Base-by-base conservation (phyloP, 129 eudicot genomes). In the sunflower (Helianthus annuus) region DNA sequence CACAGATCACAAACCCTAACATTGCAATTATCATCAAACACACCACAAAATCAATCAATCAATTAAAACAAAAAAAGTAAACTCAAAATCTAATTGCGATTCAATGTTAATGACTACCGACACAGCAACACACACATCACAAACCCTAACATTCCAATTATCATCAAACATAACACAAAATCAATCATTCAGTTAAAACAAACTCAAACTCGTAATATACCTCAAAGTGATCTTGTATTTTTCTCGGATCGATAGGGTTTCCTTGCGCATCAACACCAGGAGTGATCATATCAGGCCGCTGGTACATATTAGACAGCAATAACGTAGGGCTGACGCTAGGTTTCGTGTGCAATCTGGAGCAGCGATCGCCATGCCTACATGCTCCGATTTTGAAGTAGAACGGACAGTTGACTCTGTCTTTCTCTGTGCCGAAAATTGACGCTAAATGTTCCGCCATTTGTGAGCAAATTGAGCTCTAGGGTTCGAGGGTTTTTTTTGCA, bases 221-320 rank as follows among this genome's bases (percentile, higher is more conserved):
- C 96, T 89, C 92, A 56, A 89, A 86, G 56, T 89, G 96, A 39
- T 84, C 87, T 66, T 89, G 96, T 59, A 89, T 84, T 57, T 79
- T 84, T 3, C 83, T 83, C 10, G 96, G 96, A 68, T 86, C 92
- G 70, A 89, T 84, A 1, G 92, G 92, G 11, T 86, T 75, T 52
- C 96, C 89, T 74, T 83, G 92, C 32, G 89, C 92, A 62, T 89
- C 96, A 44, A 89, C 86, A 19, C 92, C 89, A 32, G 96, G 92
- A 17, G 89, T 84, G 40, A 89, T 86, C 92, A 86, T 86, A 69
- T 89, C 96, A 9, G 92, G 96, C 4, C 96, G 82, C 64, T 86
- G 96, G 75, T 89, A 89, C 96, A 89, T 89, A 79, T 89, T 89
- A 13, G 96, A 86, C 6, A 89, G 78, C 48, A 89, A 46, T 4